Conservation (phyloP, 345 rosid genomes). For the Citrus glauca region DNA sequence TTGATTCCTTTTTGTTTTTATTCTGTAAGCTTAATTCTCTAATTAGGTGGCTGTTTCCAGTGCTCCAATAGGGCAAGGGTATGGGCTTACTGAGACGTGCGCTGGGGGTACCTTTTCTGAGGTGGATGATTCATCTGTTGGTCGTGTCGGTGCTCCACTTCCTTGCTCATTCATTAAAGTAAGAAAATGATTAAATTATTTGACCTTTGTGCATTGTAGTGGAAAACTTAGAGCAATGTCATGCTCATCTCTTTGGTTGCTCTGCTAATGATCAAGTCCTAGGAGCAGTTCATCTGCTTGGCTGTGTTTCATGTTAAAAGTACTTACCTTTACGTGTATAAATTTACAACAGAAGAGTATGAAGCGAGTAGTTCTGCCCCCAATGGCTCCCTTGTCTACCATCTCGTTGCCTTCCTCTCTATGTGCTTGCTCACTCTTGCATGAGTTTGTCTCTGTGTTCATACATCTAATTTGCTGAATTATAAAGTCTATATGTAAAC, state of each 20-base stretch:
- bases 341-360: neutral
- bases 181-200: conserved; percentile 10
- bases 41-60: conserved; percentile 35
- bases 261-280: neutral
- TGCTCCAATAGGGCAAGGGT: conserved; percentile 99
- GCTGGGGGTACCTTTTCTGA: conserved; percentile 99
- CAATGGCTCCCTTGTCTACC: neutral
- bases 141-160: conserved; percentile 95
- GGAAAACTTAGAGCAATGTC: neutral
- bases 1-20: neutral
- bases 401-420: neutral
- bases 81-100: conserved; percentile 97
- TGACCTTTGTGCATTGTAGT: conserved; percentile 4
- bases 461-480: neutral
- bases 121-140: conserved; percentile 92
- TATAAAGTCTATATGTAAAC: neutral
- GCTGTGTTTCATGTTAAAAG: neutral
- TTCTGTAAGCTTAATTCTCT: neutral
- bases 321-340: neutral
- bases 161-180: conserved; percentile 96
- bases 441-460: neutral
- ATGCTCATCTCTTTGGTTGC: neutral
- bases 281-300: neutral
- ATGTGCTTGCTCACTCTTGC: neutral
- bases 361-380: neutral